Evolutionary conservation across 441 rosid species (phyloP).

Genomic region (Kokia cookei): DNA sequence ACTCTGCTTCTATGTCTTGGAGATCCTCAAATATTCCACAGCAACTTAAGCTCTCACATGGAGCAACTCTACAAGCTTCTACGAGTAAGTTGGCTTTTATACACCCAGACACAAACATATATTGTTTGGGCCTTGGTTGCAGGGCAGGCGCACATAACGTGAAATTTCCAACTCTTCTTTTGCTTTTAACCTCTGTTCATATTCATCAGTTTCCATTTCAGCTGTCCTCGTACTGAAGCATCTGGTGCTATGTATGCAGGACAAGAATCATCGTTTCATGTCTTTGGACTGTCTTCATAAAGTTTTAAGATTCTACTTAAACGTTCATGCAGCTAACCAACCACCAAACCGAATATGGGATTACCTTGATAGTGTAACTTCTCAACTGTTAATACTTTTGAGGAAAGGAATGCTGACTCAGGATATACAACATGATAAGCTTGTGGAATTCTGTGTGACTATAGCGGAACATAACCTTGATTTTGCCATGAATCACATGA

Average conservation of each 20-base stretch:
- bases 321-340: conserved; percentile 92
- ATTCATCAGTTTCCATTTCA: conserved; percentile 5
- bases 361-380: conserved; percentile 95
- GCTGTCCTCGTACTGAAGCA: background rate
- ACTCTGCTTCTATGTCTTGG: conserved; percentile 99
- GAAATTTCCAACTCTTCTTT: background rate
- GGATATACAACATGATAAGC: conserved; percentile 98
- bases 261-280: conserved; percentile 97
- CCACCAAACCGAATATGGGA: conserved; percentile 97
- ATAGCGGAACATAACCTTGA: conserved; percentile 99
- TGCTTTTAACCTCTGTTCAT: background rate
- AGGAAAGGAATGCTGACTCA: conserved; percentile 96
- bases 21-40: conserved; percentile 91
- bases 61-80: conserved; percentile 98
- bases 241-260: conserved; percentile 44
- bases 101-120: conserved; percentile 7
- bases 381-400: conserved; percentile 84
- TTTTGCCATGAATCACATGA: conserved; percentile 99
- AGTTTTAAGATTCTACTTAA: conserved; percentile 92
- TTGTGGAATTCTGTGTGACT: conserved; percentile 96
- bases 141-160: conserved; percentile 1
- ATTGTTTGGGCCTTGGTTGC: conserved; percentile 1
- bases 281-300: conserved; percentile 98
- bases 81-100: conserved; percentile 50
- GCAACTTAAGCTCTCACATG: conserved; percentile 84